Conservation (phyloP, 2,329 filamentous ascomycete species). For the Paraphaeosphaeria minitans region DNA sequence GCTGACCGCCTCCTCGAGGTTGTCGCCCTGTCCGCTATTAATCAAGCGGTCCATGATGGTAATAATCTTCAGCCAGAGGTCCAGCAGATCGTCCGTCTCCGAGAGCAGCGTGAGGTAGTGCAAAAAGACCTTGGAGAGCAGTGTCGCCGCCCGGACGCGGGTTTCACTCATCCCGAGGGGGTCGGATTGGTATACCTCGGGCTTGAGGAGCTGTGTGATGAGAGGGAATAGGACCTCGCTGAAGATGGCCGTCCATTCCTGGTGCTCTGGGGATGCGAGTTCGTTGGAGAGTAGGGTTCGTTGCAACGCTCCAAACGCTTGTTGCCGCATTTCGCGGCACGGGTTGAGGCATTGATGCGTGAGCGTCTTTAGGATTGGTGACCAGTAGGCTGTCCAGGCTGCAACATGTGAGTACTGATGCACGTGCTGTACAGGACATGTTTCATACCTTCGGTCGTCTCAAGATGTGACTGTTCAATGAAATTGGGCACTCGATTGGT, state of each 20-base stretch:
- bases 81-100: slow-evolving; percentile 85
- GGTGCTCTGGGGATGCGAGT: slow-evolving; percentile 79
- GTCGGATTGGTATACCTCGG: slow-evolving; percentile 91
- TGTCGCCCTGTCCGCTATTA: slow-evolving; percentile 92
- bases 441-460: slow-evolving; percentile 74
- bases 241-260: slow-evolving; percentile 95
- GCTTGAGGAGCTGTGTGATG: slow-evolving; percentile 84
- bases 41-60: slow-evolving; percentile 95
- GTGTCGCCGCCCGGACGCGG: slow-evolving; percentile 84
- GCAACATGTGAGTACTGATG: slow-evolving; percentile 15
- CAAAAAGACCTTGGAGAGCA: slow-evolving; percentile 93
- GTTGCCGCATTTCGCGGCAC: slow-evolving; percentile 87
- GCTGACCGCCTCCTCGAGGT: slow-evolving; percentile 88
- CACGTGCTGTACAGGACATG: not conserved
- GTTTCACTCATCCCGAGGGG: slow-evolving; percentile 95
- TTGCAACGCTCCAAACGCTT: slow-evolving; percentile 85
- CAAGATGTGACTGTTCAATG: slow-evolving; percentile 91
- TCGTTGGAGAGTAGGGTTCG: slow-evolving; percentile 83
- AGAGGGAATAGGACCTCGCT: slow-evolving; percentile 91
- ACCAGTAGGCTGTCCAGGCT: slow-evolving; percentile 99
- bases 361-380: slow-evolving; percentile 87
- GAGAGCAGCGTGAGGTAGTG: slow-evolving; percentile 87
- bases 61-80: slow-evolving; percentile 89
- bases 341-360: slow-evolving; percentile 92
- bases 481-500: slow-evolving; percentile 81